Evolutionary conservation across 2,329 filamentous ascomycete species (phyloP), one percentile per base, ranked within the genome.

Genomic region (Botryotinia globosa): DNA sequence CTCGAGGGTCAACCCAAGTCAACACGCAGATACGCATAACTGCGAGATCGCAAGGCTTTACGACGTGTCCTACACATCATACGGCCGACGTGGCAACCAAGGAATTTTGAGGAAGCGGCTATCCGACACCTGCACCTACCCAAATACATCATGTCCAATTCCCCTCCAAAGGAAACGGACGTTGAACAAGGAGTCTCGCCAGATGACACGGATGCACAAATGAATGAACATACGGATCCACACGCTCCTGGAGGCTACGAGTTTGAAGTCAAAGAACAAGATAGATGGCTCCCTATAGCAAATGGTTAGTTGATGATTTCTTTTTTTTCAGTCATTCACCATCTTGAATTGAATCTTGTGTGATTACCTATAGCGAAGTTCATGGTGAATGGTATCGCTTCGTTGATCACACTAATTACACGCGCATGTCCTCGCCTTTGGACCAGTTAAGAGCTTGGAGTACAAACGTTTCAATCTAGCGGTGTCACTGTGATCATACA

Each of bases 261-360:
- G 86, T 97, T 98, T 83, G 95, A 98, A 85, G 95, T 98, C 84
- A 98, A 98, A 88, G 96, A 99, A 85, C 96, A 99, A 85, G 96
- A 99, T 85, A 88, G 96, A 88, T 99, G 96, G 96, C 89, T 99
- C 83, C 96, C 96, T 83, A 99, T 99, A 89, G 96, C 96, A 86
- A 99, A 99, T 94, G 96, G 96, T 99, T 89, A 89, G 96, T 96
- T 84, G 77, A 79, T 63, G 65, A 62, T 44, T 71, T 69, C 51
- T 56, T 76, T 64, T 65, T 65, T 61, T 69, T 68, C 79, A 73
- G 72, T 63, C 61, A 69, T 69, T 56, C 74, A 76, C 77, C 78
- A 78, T 77, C 83, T 83, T 85, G 84, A 9, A 86, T 86, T 87
- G 86, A 84, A 85, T 85, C 83, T 87, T 86, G 84, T 85, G 85